Base-by-base conservation (phyloP, 352 stramenopile species). In the Phytophthora palmivora region DNA sequence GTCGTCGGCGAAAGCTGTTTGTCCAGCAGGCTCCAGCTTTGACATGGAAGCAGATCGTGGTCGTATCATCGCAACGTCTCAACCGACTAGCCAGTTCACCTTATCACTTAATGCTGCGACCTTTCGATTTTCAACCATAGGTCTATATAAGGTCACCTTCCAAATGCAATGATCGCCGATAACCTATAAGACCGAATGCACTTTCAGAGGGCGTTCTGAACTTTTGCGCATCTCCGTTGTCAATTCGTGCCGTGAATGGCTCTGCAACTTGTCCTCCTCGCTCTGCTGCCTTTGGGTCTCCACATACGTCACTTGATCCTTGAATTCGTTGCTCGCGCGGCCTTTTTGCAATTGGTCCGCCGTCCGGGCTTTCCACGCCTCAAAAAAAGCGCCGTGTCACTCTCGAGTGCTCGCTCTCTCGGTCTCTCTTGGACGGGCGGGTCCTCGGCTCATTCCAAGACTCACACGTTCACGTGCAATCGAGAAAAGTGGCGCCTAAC, bases 291-390 rank as follows among this genome's bases (percentile, higher is more conserved):
- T 28, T 28, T 34, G 48, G 32, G 37, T 33, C 42, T 48, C 37
- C 6, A 22, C 11, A 10, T 41, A 32, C 33, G 32, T 54, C 38
- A 36, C 47, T 47, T 65, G 45, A 51, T 53, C 26, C 48, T 41
- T 58, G 26, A 26, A 36, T 41, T 19, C 33, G 33, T 49, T 45
- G 12, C 28, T 52, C 12, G 37, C 60, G 51, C 55, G 61, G 47
- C 37, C 61, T 60, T 70, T 70, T 70, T 70, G 48, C 49, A 63
- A 30, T 71, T 67, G 56, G 63, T 71, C 63, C 63, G 50, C 63
- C 57, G 63, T 34, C 41, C 34, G 16, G 49, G 33, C 63, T 63
- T 52, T 67, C 56, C 43, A 42, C 61, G 54, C 46, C 33, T 52
- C 34, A 15, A 48, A 68, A 62, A 67, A 68, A 68, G 28, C 42